Evolutionary conservation across 2,329 filamentous ascomycete genomes (phyloP), one percentile per base, ranked within the genome.

Genomic region (Verticillium zaregamsianum): DNA sequence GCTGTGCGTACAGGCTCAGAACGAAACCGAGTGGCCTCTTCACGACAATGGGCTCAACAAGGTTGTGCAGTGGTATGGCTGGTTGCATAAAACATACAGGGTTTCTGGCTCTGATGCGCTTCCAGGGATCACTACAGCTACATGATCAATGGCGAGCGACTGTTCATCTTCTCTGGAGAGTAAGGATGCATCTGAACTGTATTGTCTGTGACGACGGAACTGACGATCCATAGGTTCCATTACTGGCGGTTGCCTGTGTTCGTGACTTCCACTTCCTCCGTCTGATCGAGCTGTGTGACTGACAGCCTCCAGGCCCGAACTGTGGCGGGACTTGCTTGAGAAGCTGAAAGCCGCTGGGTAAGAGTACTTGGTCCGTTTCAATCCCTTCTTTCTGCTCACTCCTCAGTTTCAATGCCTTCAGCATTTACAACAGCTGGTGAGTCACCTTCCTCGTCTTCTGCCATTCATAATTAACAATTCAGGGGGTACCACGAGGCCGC

Each of bases 161-260:
- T 79, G 3, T 79, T 79, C 62, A 68, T 79, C 25, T 79, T 79
- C 57, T 79, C 77, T 0, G 76, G 76, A 61, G 76, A 78, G 67
- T 74, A 76, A 65, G 40, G 66, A 55, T 20, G 17, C 3, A 6
- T 3, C 5, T 14, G 15, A 9, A 25, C 39, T 31, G 35, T 7
- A 9, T 5, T 8, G 3, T 15, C 5, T 32, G 3, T 1, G 32
- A n/a, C 49, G 8, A 31, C 11, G 14, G 23, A 15, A 25, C 59
- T 68, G 39, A 66, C n/a, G 17, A 5, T 5, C 6, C 11, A 55
- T 2, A 31, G 76, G 72, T 78, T 78, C 32, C 76, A 79, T 55
- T 77, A 77, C 39, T 79, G 75, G 73, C 68, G 76, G 60, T 71
- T 74, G n/a, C 77, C 76, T 8, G 76, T 79, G 75, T 77, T 68